Evolutionary conservation across 495 filamentous ascomycete genomes (phyloP).

Genomic region (Penicillium pancosmium): DNA sequence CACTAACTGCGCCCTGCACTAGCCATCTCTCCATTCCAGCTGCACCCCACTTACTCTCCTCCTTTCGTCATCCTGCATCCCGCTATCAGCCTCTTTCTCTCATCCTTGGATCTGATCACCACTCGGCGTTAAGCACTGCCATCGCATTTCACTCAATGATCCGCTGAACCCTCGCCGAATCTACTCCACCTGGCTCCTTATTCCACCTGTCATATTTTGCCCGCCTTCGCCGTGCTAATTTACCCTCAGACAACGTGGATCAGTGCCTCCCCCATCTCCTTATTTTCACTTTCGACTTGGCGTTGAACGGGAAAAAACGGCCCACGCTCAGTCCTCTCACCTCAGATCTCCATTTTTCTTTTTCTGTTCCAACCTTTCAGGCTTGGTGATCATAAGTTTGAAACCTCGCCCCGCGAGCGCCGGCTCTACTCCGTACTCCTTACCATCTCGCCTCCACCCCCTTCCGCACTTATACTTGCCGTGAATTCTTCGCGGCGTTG

Average conservation of each 20-base stretch:
- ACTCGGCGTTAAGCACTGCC: not conserved
- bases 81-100: constrained; percentile 24
- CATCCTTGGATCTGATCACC: constrained; percentile 21
- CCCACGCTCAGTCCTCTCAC: not conserved
- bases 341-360: not conserved
- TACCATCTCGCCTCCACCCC: not conserved
- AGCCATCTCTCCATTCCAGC: not conserved
- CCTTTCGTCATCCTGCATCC: constrained; percentile 30
- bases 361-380: not conserved
- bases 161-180: not conserved
- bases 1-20: not conserved
- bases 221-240: not conserved
- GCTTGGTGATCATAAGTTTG: constrained; percentile 6
- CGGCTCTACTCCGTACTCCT: not conserved
- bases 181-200: not conserved
- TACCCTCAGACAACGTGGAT: constrained; percentile 3
- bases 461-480: not conserved
- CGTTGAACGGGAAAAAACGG: constrained; percentile 3
- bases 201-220: constrained; percentile 9
- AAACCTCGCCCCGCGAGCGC: not conserved
- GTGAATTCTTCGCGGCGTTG: too few relatives aligned
- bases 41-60: constrained; percentile 9
- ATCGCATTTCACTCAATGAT: not conserved
- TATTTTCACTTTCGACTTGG: not conserved
- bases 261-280: not conserved